phyloP scores from a whole-genome alignment of 2,329 filamentous ascomycete genomes.

The Penicillium hordei region DNA sequence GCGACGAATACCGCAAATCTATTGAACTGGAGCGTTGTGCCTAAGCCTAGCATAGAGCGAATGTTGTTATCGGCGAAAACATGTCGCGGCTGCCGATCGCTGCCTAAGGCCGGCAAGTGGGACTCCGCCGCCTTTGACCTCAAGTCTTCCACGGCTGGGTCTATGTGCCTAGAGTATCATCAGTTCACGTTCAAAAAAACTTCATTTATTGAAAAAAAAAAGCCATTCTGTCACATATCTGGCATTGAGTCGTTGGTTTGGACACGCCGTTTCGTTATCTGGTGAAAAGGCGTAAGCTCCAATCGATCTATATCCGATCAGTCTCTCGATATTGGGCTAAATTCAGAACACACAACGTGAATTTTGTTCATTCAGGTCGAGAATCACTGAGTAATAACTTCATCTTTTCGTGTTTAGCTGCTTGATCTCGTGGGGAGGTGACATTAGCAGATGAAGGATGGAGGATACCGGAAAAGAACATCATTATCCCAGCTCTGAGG shows the following conservation, averaged over 20 bases:
- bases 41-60: not conserved
- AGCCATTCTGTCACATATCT: not conserved
- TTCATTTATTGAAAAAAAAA: not conserved
- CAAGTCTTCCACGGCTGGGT: not conserved
- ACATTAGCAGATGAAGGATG: not conserved
- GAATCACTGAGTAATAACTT: not conserved
- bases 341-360: not conserved
- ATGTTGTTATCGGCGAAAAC: slow-evolving; percentile 13
- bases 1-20: not conserved
- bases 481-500: slow-evolving; percentile 7
- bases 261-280: not conserved
- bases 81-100: slow-evolving; percentile 9
- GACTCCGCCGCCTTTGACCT: slow-evolving; percentile 4
- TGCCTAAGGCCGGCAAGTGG: slow-evolving; percentile 7
- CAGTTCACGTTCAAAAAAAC: not conserved
- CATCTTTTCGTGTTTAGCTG: not conserved
- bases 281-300: not conserved
- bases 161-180: slow-evolving; percentile 4
- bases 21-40: not conserved
- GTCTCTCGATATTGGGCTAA: not conserved
- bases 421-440: not conserved
- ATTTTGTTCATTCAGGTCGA: not conserved
- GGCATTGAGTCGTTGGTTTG: not conserved
- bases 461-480: not conserved
- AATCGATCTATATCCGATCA: slow-evolving; percentile 6